A percentile compares a stretch with the other conserved stretches of the same genome.
These are phyloP conservation scores for Bathelium albidoporum DNA, from an alignment of 495 filamentous ascomycete species.

Conservation along the genomic window DNA sequence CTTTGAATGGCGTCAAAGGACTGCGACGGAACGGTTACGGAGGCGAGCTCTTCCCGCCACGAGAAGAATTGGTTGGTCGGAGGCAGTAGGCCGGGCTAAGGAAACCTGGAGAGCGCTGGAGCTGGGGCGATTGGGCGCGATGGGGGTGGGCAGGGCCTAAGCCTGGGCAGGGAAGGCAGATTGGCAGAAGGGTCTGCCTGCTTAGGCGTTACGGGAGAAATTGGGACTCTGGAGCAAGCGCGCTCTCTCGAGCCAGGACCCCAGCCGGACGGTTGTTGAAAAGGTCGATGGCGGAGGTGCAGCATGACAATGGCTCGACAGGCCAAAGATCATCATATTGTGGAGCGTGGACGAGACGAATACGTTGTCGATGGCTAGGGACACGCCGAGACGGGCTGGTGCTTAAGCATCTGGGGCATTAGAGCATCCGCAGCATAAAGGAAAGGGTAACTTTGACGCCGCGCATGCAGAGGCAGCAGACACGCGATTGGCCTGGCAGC, in stretches of 20 bases:
- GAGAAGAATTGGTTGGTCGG: conserved; percentile 2
- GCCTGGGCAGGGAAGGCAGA: not conserved
- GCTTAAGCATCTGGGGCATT: conserved; percentile 1
- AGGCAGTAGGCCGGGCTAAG: not conserved
- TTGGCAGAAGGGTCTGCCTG: conserved; percentile 5
- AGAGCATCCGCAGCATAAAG: conserved; percentile 1
- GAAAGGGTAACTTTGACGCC: conserved; percentile 6
- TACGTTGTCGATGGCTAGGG: conserved; percentile 1
- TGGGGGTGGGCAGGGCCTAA: not conserved
- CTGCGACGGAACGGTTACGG: not conserved
- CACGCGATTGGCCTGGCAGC: not conserved
- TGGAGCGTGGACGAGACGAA: not conserved
- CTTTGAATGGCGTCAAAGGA: conserved; percentile 1
- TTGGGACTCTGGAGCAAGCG: not conserved
- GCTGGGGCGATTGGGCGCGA: conserved; percentile 3
- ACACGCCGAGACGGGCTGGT: not conserved
- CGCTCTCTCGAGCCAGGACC: not conserved
- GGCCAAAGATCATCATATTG: not conserved
- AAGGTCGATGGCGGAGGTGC: not conserved
- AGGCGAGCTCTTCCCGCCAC: not conserved
- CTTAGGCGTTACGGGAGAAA: conserved; percentile 3
- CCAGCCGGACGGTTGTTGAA: not conserved
- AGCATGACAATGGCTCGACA: conserved; percentile 3
- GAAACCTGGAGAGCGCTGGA: conserved; percentile 1
- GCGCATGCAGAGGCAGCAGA: not conserved